Evolutionary conservation across 176 grass and related monocot genomes (phyloP), one percentile per base, ranked within the genome.

Genomic region (Zea luxurians): DNA sequence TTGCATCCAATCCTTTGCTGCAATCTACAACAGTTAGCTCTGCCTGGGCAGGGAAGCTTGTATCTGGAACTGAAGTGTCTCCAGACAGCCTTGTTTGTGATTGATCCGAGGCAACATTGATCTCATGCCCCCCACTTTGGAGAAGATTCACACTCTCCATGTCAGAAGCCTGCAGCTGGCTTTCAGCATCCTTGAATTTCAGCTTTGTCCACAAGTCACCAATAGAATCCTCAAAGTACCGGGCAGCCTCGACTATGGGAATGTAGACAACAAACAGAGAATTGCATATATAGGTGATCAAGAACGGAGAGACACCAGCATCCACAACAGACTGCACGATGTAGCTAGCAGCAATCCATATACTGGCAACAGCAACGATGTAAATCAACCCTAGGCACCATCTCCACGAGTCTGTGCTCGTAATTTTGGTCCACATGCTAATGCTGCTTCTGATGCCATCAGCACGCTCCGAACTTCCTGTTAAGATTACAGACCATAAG

Each of bases 271-370:
- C 68, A 81, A 99, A 99, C 36, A 99, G 83, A 45, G 96, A 95
- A 45, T 99, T 99, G 83, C 96, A 99, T 49, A 99, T 95, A 68
- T 99, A 95, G 35, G 96, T 95, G 11, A 99, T 92, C 65, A 99
- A 72, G 84, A 99, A 99, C 0, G 96, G 96, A 70, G 96, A 99
- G 78, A 99, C 96, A 21, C 96, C 96, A 1, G 53, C 83, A 68
- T 99, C 96, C 45, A 99, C 96, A 8, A 99, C 96, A 61, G 96
- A 99, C 77, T 99, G 96, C 48, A 99, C 96, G 12, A 99, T 95
- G 87, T 95, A 99, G 84, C 96, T 99, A 9, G 96, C 96, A 34
- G 91, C 90, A 55, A 99, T 99, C 96, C 96, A 99, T 81, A 99
- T 95, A 37, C 53, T 45, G 2, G 96, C 96, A 37, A 99, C 90